Base-by-base conservation (phyloP, 2,329 filamentous ascomycete species). In the Alternaria gansuensis region DNA sequence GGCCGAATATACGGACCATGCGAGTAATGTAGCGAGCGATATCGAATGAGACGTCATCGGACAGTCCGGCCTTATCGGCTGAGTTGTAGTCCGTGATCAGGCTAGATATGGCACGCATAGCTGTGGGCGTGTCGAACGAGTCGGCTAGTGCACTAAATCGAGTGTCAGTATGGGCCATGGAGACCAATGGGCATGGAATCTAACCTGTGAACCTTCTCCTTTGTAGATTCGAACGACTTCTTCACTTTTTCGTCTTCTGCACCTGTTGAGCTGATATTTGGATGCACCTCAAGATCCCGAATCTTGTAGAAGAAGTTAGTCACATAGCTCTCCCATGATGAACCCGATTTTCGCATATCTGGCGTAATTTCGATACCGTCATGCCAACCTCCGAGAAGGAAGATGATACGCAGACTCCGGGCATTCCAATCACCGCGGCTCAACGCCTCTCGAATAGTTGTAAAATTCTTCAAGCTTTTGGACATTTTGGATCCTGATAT, bases 401-500 rank as follows among this genome's bases (percentile, higher is more conserved):
- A 97, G 14, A 95, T 90, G 52, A 96, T 90, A 44, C 94, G 87
- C 80, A 97, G 84, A 54, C 88, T 88, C 59, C 94, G 84, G 0
- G 93, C 83, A 0, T 91, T 95, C 82, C 92, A 97, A 48, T 87
- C 85, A 36, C 85, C 85, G 33, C 82, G 80, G 3, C 81, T 79
- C 7, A 98, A 80, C 0, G 93, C 93, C 75, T 96, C 91, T 29
- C 92, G 86, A 62, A 98, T 96, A 0, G 94, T 97, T 39, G 92
- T 92, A 77, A 97, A 97, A 77, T 97, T 98, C 82, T 98, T 97
- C 57, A 98, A 80, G 14, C 88, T 92, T 78, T 98, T 98, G 57
- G 90, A 94, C 94, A 98, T 98, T 77, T 98, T 98, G 23, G 89
- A 92, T 0, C 94, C 93, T 26, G 90, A 87, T 57, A 98, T 97